Evolutionary conservation across 1,284 basidiomycete species (phyloP).

Genomic region (Ustanciosporium gigantosporum): DNA sequence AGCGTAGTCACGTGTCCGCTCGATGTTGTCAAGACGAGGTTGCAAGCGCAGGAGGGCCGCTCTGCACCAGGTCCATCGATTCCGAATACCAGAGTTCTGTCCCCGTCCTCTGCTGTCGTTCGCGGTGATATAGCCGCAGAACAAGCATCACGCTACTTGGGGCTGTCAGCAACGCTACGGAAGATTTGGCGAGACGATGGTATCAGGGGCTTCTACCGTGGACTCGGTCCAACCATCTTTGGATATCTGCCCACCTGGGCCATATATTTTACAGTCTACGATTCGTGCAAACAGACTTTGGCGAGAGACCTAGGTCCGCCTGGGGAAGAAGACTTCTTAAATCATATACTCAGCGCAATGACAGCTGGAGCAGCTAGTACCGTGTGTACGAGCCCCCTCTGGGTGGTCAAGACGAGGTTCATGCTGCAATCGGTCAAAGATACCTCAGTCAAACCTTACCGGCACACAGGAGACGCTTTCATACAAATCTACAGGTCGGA

Average conservation of each 20-base stretch:
- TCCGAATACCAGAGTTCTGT: not conserved
- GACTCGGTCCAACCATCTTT: conserved; percentile 57
- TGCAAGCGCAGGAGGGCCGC: conserved; percentile 76
- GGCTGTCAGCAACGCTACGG: conserved; percentile 16
- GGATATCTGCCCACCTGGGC: conserved; percentile 60
- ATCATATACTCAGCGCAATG: conserved; percentile 57
- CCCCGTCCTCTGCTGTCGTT: not conserved
- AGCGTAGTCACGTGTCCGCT: conserved; percentile 94
- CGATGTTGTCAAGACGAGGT: conserved; percentile 94
- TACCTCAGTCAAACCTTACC: conserved; percentile 27
- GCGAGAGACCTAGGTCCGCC: conserved; percentile 1
- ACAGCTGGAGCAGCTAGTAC: conserved; percentile 55
- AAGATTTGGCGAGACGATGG: conserved; percentile 55
- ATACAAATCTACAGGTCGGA: conserved; percentile 49
- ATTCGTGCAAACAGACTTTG: conserved; percentile 39
- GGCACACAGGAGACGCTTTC: conserved; percentile 56
- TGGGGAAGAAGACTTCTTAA: conserved; percentile 41
- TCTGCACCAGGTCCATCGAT: not conserved
- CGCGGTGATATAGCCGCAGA: conserved; percentile 1
- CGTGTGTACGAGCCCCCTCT: conserved; percentile 54
- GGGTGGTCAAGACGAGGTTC: conserved; percentile 59
- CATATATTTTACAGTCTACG: conserved; percentile 60
- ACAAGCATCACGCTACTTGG: conserved; percentile 11
- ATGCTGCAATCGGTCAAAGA: conserved; percentile 45
- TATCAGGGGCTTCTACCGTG: conserved; percentile 57